A percentile compares a stretch with the other conserved stretches of the same genome.
These are phyloP conservation scores for Dimargaris verticillata DNA, from an alignment of 192 early-diverging fungal species.

Conservation along the genomic window DNA sequence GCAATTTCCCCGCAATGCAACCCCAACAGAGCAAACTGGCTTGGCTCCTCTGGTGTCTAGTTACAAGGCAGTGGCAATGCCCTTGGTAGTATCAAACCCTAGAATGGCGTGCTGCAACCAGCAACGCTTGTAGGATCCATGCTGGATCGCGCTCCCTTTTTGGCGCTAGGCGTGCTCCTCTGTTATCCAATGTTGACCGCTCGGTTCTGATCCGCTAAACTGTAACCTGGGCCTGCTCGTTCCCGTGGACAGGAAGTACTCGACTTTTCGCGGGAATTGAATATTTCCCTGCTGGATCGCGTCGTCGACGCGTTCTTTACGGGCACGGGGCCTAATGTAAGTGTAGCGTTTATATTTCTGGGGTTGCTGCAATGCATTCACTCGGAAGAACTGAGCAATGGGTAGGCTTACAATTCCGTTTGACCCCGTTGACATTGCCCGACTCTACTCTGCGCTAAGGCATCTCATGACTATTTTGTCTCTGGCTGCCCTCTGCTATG, in stretches of 20 bases:
- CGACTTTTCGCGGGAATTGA: slow-evolving; percentile 78
- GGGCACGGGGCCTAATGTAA: slow-evolving; percentile 59
- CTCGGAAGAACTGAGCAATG: background rate
- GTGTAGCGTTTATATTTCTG: slow-evolving; percentile 9
- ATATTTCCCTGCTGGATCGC: slow-evolving; percentile 71
- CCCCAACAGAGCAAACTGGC: no score
- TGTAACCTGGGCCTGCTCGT: no score
- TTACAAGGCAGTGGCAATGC: no score
- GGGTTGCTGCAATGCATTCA: background rate
- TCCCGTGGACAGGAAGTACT: slow-evolving; percentile 41
- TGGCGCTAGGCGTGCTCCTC: no score
- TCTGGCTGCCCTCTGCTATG: background rate
- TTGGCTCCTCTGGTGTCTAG: no score
- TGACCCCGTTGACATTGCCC: background rate
- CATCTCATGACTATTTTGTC: background rate
- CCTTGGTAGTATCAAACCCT: no score
- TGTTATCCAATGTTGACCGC: no score
- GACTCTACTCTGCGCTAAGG: background rate
- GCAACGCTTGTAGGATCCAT: no score
- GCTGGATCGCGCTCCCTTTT: no score
- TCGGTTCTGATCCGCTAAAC: no score
- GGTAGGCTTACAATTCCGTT: background rate
- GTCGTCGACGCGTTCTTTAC: slow-evolving; percentile 73
- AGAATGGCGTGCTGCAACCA: no score
- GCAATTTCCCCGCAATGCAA: no score